Conservation (phyloP, 169 alveolate species). For the Plasmodium inui region DNA sequence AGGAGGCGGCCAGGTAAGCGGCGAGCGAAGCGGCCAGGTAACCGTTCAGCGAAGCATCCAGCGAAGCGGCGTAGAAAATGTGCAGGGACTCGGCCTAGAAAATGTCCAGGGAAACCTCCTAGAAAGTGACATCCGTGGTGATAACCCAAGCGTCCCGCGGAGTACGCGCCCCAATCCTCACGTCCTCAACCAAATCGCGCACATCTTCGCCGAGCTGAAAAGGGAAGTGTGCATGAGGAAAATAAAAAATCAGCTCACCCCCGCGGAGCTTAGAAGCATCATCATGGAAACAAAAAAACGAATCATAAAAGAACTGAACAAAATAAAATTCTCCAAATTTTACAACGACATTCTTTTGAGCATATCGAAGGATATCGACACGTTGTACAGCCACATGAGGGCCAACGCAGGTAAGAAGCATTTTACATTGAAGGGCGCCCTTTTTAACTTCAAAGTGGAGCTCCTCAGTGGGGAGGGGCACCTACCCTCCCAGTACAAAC, state of each 20-base stretch:
- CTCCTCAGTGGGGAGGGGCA: not conserved
- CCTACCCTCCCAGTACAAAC: not conserved
- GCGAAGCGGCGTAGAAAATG: not conserved
- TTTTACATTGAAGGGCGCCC: conserved; percentile 5
- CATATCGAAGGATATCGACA: conserved; percentile 49
- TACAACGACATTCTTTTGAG: conserved; percentile 43
- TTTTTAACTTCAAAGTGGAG: conserved; percentile 30
- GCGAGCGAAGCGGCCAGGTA: not conserved
- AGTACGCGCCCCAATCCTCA: not conserved
- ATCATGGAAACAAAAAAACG: conserved; percentile 38
- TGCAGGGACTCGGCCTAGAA: not conserved
- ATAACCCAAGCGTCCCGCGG: not conserved
- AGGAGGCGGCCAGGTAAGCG: too few relatives aligned
- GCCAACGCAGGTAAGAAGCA: conserved; percentile 4
- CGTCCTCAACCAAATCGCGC: conserved; percentile 26
- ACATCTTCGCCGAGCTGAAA: conserved; percentile 22
- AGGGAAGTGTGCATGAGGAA: conserved; percentile 17
- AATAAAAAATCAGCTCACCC: not conserved
- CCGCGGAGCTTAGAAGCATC: not conserved
- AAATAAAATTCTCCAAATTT: conserved; percentile 52
- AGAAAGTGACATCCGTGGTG: too few relatives aligned
- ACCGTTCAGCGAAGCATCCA: not conserved
- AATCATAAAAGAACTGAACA: conserved; percentile 29
- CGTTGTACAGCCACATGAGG: conserved; percentile 5
- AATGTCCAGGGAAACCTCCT: too few relatives aligned